These are phyloP conservation scores for Termitomyces heimii DNA, from an alignment of 768 basidiomycete genomes.

Conservation along the genomic window DNA sequence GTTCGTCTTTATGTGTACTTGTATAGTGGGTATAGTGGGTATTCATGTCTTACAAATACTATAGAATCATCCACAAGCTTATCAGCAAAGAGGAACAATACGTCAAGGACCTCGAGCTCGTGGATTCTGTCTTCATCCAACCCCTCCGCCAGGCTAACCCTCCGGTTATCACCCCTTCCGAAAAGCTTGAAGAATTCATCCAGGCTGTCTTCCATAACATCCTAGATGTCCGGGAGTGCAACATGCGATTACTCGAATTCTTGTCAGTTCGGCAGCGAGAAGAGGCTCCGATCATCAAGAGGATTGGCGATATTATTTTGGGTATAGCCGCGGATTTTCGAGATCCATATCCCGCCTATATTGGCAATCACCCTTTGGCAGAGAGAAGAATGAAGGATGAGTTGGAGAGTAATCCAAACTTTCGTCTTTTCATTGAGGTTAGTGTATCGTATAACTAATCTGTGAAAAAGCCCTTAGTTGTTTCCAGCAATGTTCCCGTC, in stretches of 20 bases:
- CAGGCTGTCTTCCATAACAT: constrained; percentile 88
- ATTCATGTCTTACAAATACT: neutral
- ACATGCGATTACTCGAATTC: constrained; percentile 72
- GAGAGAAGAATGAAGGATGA: constrained; percentile 87
- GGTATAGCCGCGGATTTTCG: constrained; percentile 85
- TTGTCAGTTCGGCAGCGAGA: constrained; percentile 85
- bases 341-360: constrained; percentile 76
- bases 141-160: constrained; percentile 41
- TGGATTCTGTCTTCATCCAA: constrained; percentile 62
- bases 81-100: constrained; percentile 90
- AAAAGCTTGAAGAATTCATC: constrained; percentile 76
- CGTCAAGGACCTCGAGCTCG: constrained; percentile 76
- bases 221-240: constrained; percentile 76
- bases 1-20: constrained; percentile 21
- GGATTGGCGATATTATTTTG: constrained; percentile 86
- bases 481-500: constrained; percentile 38
- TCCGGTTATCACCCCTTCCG: constrained; percentile 35
- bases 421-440: constrained; percentile 84
- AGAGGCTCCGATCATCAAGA: constrained; percentile 74
- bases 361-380: constrained; percentile 81
- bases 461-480: neutral
- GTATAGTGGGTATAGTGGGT: neutral
- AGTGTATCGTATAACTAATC: constrained; percentile 15
- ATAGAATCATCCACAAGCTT: constrained; percentile 79
- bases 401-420: constrained; percentile 73